Evolutionary conservation across 2,329 filamentous ascomycete species (phyloP).

Genomic region (Basipetospora chlamydospora): DNA sequence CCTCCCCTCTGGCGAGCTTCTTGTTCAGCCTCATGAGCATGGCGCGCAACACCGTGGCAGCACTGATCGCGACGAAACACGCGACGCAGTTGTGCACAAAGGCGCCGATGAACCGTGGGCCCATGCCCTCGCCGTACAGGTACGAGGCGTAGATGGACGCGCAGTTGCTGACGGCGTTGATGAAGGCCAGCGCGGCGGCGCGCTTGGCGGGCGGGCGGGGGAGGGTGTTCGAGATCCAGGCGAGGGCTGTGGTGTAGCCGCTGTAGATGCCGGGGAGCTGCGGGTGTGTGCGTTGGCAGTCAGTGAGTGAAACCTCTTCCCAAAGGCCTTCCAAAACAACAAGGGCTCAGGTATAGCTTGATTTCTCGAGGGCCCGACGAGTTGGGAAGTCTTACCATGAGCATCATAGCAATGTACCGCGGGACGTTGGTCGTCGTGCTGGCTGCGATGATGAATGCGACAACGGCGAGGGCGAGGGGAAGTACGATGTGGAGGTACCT

Average conservation of each 20-base stretch:
- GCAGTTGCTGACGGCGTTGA: conserved; percentile 48
- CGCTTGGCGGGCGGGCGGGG: conserved; percentile 64
- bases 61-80: conserved; percentile 46
- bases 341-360: too few species aligned
- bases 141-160: conserved; percentile 57
- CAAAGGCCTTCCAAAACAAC: too few species aligned
- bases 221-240: conserved; percentile 65
- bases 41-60: conserved; percentile 46
- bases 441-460: conserved; percentile 53
- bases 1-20: conserved; percentile 50
- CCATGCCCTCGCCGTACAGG: conserved; percentile 42
- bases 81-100: conserved; percentile 56
- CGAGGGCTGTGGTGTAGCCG: conserved; percentile 51
- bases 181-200: conserved; percentile 53
- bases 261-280: conserved; percentile 45
- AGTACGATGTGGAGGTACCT: conserved; percentile 52
- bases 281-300: background rate
- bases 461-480: conserved; percentile 46
- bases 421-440: conserved; percentile 44
- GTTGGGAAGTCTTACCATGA: conserved; percentile 51
- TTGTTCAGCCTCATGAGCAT: conserved; percentile 53
- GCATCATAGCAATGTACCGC: conserved; percentile 56
- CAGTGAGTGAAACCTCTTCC: too few species aligned
- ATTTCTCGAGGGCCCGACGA: too few species aligned
- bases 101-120: conserved; percentile 34